Evolutionary conservation across 2,329 filamentous ascomycete genomes (phyloP).

Genomic region (Hyphodiscus sp.): DNA sequence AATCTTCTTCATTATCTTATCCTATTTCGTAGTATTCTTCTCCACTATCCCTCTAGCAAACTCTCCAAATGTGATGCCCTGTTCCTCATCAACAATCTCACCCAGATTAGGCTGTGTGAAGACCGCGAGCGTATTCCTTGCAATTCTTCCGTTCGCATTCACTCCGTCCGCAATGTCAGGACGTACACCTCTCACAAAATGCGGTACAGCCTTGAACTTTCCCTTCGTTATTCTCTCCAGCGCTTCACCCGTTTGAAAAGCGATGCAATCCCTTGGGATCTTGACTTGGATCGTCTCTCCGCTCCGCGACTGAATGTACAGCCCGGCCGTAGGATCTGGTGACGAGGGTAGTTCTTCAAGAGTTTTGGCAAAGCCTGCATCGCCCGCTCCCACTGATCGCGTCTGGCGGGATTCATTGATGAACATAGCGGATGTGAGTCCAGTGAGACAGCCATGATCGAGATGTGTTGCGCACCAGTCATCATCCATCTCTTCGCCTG

Average conservation of each 20-base stretch:
- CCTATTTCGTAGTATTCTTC: constrained; percentile 30
- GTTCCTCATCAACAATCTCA: constrained; percentile 65
- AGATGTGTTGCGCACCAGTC: constrained; percentile 92
- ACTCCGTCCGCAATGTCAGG: constrained; percentile 36
- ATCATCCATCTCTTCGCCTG: constrained; percentile 52
- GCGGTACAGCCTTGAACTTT: constrained; percentile 87
- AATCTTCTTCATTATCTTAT: not conserved
- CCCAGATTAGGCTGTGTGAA: constrained; percentile 95
- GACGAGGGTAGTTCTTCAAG: constrained; percentile 67
- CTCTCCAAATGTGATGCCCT: constrained; percentile 65
- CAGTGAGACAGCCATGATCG: constrained; percentile 90
- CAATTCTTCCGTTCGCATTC: constrained; percentile 47
- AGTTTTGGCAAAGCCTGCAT: constrained; percentile 34
- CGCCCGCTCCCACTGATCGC: constrained; percentile 28
- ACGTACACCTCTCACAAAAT: constrained; percentile 80
- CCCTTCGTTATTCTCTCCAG: constrained; percentile 88
- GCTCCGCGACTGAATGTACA: constrained; percentile 88
- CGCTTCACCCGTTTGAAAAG: constrained; percentile 92
- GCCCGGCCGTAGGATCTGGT: constrained; percentile 75
- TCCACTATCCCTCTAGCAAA: constrained; percentile 49
- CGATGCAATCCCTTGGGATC: constrained; percentile 86
- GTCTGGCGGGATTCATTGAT: constrained; percentile 62
- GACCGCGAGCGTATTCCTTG: constrained; percentile 85
- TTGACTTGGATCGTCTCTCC: constrained; percentile 82
- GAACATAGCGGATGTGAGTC: constrained; percentile 93